A percentile compares a stretch with the other conserved stretches of the same genome.
These are phyloP conservation scores for Bretschneidera sinensis DNA, from an alignment of 345 rosid genomes.

Conservation along the genomic window DNA sequence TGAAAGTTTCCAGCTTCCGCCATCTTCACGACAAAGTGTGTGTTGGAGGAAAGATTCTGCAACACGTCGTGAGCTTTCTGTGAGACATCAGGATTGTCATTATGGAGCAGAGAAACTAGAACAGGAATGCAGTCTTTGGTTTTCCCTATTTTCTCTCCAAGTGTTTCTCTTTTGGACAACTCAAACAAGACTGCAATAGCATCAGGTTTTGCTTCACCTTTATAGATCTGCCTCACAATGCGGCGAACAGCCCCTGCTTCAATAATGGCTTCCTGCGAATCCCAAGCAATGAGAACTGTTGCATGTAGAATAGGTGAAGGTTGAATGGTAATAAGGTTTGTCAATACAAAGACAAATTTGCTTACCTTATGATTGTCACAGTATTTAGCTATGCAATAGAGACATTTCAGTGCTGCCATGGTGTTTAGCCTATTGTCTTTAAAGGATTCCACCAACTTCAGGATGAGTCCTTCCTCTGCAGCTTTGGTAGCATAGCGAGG, in stretches of 20 bases:
- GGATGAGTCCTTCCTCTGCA: constrained; percentile 26
- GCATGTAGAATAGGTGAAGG: neutral
- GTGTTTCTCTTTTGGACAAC: constrained; percentile 31
- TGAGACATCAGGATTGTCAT: constrained; percentile 19
- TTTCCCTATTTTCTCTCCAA: constrained; percentile 35
- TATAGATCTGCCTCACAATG: constrained; percentile 34
- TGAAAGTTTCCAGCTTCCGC: constrained; percentile 39
- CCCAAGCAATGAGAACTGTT: constrained; percentile 6
- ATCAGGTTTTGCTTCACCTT: constrained; percentile 24
- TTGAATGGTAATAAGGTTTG: neutral
- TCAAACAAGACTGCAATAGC: constrained; percentile 36
- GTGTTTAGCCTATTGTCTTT: constrained; percentile 24
- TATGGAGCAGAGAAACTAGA: constrained; percentile 38
- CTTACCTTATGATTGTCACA: constrained; percentile 34
- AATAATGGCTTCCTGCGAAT: constrained; percentile 36
- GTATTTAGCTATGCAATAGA: constrained; percentile 32
- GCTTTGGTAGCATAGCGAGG: constrained; percentile 30
- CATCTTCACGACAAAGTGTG: constrained; percentile 44
- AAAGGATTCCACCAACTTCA: constrained; percentile 33
- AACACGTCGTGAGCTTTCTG: constrained; percentile 28
- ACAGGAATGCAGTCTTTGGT: constrained; percentile 44
- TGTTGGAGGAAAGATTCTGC: constrained; percentile 43
- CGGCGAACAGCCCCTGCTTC: constrained; percentile 34
- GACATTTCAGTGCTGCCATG: constrained; percentile 32
- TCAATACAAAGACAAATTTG: neutral